Conservation (phyloP, 1,284 basidiomycete species). For the Trichosporon coremiiforme region DNA sequence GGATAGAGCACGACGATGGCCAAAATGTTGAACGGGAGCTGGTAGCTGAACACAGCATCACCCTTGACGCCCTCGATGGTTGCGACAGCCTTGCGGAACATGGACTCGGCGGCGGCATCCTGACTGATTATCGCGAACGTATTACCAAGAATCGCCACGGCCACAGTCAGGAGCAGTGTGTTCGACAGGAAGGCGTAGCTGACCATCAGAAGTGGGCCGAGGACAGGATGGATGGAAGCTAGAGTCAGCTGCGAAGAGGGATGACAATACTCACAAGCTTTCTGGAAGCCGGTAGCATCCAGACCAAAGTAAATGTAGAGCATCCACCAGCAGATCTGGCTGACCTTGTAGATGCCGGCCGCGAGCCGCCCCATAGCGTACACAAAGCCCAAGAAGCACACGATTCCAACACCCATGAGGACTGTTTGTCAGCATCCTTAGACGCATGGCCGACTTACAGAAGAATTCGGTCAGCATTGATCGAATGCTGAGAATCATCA, state of each 20-base stretch:
- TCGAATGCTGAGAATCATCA: slow-evolving; percentile 60
- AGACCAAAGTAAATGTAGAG: slow-evolving; percentile 71
- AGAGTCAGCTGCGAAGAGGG: slow-evolving; percentile 40
- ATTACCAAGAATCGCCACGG: slow-evolving; percentile 78
- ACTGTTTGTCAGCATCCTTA: slow-evolving; percentile 48
- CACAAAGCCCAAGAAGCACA: slow-evolving; percentile 74
- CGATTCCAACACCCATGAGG: slow-evolving; percentile 82
- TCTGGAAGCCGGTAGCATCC: slow-evolving; percentile 79
- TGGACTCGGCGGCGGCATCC: slow-evolving; percentile 89
- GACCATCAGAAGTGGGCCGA: slow-evolving; percentile 83
- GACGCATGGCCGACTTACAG: slow-evolving; percentile 39
- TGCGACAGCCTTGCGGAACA: slow-evolving; percentile 87
- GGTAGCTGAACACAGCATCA: slow-evolving; percentile 89
- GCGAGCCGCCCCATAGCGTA: slow-evolving; percentile 82
- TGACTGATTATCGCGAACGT: slow-evolving; percentile 89
- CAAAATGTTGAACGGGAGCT: slow-evolving; percentile 82
- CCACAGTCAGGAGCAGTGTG: slow-evolving; percentile 61
- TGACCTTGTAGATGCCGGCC: slow-evolving; percentile 33
- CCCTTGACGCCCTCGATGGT: slow-evolving; percentile 73
- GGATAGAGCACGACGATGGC: slow-evolving; percentile 81
- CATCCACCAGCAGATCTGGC: slow-evolving; percentile 56
- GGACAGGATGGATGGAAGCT: slow-evolving; percentile 71
- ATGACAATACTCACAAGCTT: slow-evolving; percentile 63
- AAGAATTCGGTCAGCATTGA: slow-evolving; percentile 57
- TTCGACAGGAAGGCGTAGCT: slow-evolving; percentile 83